Percentiles rank a stretch among this genome's conserved stretches.
phyloP scores from a whole-genome alignment of 148 eudicot genomes.

The Rhododendron vialii region DNA sequence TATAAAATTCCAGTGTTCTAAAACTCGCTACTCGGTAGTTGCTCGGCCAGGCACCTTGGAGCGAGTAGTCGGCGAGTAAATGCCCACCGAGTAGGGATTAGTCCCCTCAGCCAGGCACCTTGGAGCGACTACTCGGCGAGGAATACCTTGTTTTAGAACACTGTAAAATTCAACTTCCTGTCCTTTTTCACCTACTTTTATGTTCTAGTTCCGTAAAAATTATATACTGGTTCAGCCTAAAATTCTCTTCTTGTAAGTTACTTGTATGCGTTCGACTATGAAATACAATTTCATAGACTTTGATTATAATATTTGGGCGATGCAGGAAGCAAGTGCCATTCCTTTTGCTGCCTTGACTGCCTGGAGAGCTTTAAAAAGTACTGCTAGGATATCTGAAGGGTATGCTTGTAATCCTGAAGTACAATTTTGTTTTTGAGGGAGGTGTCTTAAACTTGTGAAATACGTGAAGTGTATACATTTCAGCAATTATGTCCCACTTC shows the following conservation, averaged over 20 bases:
- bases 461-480: neutral
- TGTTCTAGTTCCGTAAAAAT: neutral
- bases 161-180: neutral
- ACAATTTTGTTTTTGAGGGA: neutral
- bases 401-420: slow-evolving; percentile 25
- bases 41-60: too few relatives aligned
- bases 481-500: neutral
- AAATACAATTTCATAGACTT: neutral
- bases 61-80: too few relatives aligned
- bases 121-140: too few relatives aligned
- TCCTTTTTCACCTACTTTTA: neutral
- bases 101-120: too few relatives aligned
- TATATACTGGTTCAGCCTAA: neutral
- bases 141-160: too few relatives aligned
- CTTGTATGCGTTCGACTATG: neutral
- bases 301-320: neutral
- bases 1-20: neutral
- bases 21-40: too few relatives aligned
- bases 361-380: slow-evolving; percentile 88
- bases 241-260: neutral
- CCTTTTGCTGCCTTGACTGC: slow-evolving; percentile 99
- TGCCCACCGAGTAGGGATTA: too few relatives aligned
- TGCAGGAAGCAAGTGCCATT: slow-evolving; percentile 89
- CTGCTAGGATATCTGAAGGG: slow-evolving; percentile 82
- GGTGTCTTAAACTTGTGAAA: neutral